Evolutionary conservation across 495 filamentous ascomycete genomes (phyloP).

Genomic region (Xylaria telfairii): DNA sequence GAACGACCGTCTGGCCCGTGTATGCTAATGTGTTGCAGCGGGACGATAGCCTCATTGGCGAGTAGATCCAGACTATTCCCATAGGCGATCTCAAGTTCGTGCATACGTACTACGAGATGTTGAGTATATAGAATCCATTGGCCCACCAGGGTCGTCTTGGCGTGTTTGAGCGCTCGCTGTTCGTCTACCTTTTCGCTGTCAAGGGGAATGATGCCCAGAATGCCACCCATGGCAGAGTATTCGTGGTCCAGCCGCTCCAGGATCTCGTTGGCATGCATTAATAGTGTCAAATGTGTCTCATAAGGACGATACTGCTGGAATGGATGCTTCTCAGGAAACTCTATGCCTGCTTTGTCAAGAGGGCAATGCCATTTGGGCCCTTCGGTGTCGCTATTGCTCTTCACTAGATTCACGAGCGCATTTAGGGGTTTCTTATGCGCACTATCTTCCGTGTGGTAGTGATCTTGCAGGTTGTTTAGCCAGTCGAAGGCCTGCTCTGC

Average conservation of each 20-base stretch:
- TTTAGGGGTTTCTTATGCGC: slow-evolving; percentile 52
- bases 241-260: slow-evolving; percentile 63
- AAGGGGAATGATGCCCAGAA: slow-evolving; percentile 54
- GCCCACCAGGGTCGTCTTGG: slow-evolving; percentile 52
- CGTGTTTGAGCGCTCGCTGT: slow-evolving; percentile 37
- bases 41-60: slow-evolving; percentile 54
- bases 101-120: slow-evolving; percentile 53
- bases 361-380: slow-evolving; percentile 53
- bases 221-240: slow-evolving; percentile 55
- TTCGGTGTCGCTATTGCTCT: slow-evolving; percentile 43
- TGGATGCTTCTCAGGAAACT: slow-evolving; percentile 27
- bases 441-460: slow-evolving; percentile 53
- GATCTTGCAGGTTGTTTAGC: slow-evolving; percentile 49
- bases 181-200: slow-evolving; percentile 37
- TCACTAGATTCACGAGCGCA: slow-evolving; percentile 52
- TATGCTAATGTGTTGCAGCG: slow-evolving; percentile 43
- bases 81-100: slow-evolving; percentile 57
- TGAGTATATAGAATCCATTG: slow-evolving; percentile 57
- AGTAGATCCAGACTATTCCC: slow-evolving; percentile 54
- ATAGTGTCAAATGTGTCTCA: slow-evolving; percentile 52
- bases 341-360: slow-evolving; percentile 28
- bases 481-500: slow-evolving; percentile 56
- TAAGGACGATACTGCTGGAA: slow-evolving; percentile 43
- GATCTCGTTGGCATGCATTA: slow-evolving; percentile 59
- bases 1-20: slow-evolving; percentile 46